Evolutionary conservation across 441 rosid species (phyloP).

Genomic region (Gossypium davidsonii): DNA sequence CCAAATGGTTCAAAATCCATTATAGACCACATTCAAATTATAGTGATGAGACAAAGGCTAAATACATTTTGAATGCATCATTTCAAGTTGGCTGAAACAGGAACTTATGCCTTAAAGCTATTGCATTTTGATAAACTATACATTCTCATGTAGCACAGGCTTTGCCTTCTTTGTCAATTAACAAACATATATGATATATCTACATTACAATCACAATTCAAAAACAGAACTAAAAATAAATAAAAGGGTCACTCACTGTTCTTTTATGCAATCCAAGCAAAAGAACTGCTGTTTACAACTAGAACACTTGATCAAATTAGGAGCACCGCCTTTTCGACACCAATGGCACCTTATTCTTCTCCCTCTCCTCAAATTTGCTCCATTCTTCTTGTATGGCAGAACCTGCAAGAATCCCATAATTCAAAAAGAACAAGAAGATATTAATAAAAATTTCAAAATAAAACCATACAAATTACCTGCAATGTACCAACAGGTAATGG

Average conservation of each 20-base stretch:
- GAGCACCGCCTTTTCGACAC: slow-evolving; percentile 59
- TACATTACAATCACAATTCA: neutral
- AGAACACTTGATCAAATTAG: slow-evolving; percentile 55
- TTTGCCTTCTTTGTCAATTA: neutral
- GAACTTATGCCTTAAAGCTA: neutral
- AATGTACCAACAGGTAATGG: slow-evolving; percentile 59
- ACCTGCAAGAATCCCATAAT: slow-evolving; percentile 26
- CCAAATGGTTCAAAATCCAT: slow-evolving; percentile 3
- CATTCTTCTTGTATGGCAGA: slow-evolving; percentile 53
- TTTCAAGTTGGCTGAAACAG: neutral
- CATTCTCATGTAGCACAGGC: neutral
- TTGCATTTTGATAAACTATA: neutral
- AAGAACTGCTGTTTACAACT: slow-evolving; percentile 63
- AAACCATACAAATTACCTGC: slow-evolving; percentile 43
- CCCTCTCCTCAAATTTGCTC: slow-evolving; percentile 46
- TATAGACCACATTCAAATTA: neutral
- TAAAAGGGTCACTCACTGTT: slow-evolving; percentile 42
- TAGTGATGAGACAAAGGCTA: neutral
- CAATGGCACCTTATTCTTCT: slow-evolving; percentile 78
- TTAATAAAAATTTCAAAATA: neutral
- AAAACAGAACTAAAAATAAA: slow-evolving; percentile 12
- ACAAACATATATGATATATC: neutral
- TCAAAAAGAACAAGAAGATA: neutral
- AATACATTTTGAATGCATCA: neutral
- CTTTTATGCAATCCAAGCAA: slow-evolving; percentile 69